These are phyloP conservation scores for Hymenochaete sp. DNA, from an alignment of 1,284 basidiomycete species.

Conservation along the genomic window DNA sequence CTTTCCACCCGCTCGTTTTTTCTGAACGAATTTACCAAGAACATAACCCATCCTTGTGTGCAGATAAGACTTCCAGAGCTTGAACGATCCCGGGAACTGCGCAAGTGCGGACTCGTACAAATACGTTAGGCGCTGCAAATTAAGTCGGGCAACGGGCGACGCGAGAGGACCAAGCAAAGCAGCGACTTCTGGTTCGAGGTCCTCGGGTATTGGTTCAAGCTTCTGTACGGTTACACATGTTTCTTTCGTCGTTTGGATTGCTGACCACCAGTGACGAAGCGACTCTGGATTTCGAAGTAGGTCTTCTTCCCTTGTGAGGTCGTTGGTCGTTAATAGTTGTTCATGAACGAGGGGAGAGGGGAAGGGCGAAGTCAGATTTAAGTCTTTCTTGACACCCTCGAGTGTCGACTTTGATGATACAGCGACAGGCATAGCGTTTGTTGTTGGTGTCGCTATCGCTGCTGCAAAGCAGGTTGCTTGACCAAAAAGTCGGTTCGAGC, in stretches of 20 bases:
- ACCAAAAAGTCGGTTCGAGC: too few relatives aligned
- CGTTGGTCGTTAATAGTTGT: slow-evolving; percentile 65
- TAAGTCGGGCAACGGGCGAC: slow-evolving; percentile 60
- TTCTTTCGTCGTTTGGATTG: slow-evolving; percentile 75
- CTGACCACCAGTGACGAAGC: slow-evolving; percentile 86
- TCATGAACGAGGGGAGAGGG: slow-evolving; percentile 77
- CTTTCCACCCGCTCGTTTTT: slow-evolving; percentile 73
- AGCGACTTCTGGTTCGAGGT: slow-evolving; percentile 40
- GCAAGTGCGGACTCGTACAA: slow-evolving; percentile 88
- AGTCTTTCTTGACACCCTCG: slow-evolving; percentile 48
- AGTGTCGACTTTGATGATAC: slow-evolving; percentile 36
- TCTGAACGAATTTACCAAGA: slow-evolving; percentile 62
- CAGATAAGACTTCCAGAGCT: slow-evolving; percentile 93
- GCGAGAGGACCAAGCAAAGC: slow-evolving; percentile 66
- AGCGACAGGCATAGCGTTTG: slow-evolving; percentile 45
- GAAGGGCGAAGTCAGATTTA: slow-evolving; percentile 79
- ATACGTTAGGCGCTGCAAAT: slow-evolving; percentile 78
- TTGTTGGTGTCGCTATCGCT: too few relatives aligned
- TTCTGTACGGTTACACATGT: slow-evolving; percentile 49
- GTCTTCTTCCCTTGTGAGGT: slow-evolving; percentile 90
- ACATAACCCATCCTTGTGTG: slow-evolving; percentile 80
- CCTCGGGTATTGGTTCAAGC: slow-evolving; percentile 39
- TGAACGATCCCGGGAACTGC: slow-evolving; percentile 86
- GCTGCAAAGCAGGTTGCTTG: too few relatives aligned
- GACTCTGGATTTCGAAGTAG: slow-evolving; percentile 89